Evolutionary conservation across 2,329 filamentous ascomycete genomes (phyloP), one percentile per base, ranked within the genome.

Genomic region (Scopulariopsis brevicaulis): DNA sequence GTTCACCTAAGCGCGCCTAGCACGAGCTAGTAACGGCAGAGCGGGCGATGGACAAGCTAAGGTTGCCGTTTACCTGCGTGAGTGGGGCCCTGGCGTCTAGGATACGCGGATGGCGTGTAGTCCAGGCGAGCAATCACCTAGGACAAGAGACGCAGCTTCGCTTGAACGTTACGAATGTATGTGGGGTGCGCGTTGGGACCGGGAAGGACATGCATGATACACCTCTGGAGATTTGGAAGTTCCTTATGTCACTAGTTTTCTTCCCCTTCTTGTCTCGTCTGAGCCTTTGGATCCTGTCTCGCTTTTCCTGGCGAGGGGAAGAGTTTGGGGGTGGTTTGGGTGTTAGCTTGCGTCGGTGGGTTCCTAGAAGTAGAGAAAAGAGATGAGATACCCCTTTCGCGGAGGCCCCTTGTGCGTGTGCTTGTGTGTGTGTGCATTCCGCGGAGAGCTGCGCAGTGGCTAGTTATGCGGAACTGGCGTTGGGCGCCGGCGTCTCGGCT

Each of bases 1-100:
- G 74, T 96, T 97, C 73, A 92, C 90, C 67, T 96, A 80, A 73
- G 53, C 59, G 58, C 51, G 37, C 37, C 37, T 18, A 40, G 12
- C 5, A 40, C 37, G 37, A 40, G 18, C 37, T 32, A 18, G 37
- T 14, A 15, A 40, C 37, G 12, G 12, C 18, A 18, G 37, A 40
- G 18, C 12, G 12, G 18, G 37, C 37, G 37, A 40, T 14, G 12
- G 37, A 15, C 12, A 40, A 14, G 37, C 11, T 14, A 40, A 40
- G 12, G 37, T 18, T 18, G 12, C 12, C 18, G 37, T 32, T 32
- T 4, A 32, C 28, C 28, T 32, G 28, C 28, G 28, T 32, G 28
- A 32, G 28, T 32, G 28, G 28, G 28, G 37, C 12, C 37, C 12
- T 40, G 18, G 37, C 37, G 18, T 40, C 4, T 40, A 18, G 12